Base-by-base conservation (phyloP, 1,284 basidiomycete species). In the Mrakiaceae sp. region DNA sequence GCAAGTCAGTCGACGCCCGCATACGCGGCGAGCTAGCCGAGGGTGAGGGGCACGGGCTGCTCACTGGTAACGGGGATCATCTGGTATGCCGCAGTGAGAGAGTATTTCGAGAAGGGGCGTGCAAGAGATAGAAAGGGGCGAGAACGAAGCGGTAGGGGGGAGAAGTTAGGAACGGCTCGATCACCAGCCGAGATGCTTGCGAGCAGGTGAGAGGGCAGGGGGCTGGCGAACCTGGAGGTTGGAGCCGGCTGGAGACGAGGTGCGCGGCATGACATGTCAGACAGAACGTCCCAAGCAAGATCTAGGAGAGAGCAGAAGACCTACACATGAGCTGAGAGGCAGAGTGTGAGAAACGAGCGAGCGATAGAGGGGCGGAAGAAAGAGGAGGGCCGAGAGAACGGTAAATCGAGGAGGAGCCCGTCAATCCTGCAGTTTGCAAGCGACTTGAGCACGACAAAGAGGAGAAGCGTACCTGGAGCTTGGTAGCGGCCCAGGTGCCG, bases 401-500 rank as follows among this genome's bases (percentile, higher is more conserved):
- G 27, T 27, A 27, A 27, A 27, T 27, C 27, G 27, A 27, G 27
- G 27, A 27, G 27, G 27, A 27, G 27, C 27, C 1, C 27, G 27
- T 27, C 27, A 27, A 27, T 27, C 27, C 27, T 27, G 27, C 27
- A 2, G 2, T 27, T 27, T 27, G 27, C 27, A 27, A 39, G 40
- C 51, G 51, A 53, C n/a, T 53, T 53, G 6, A 27, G 16, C 51
- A 46, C 27, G 3, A 42, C 10, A 12, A 9, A 50, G 14, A 54
- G 40, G 16, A 12, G 3, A 43, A 10, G 55, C 63, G 27, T 42
- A 60, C 63, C 16, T 50, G 51, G 51, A 64, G 60, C 14, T 57
- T 60, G 7, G 50, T 64, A 67, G 76, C 69, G 52, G 67, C 76
- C 76, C 77, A 78, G 56, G 63, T 67, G 54, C 75, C 76, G 14